phyloP scores from a whole-genome alignment of 108 stramenopile species.

The Cylindrotheca closterium region DNA sequence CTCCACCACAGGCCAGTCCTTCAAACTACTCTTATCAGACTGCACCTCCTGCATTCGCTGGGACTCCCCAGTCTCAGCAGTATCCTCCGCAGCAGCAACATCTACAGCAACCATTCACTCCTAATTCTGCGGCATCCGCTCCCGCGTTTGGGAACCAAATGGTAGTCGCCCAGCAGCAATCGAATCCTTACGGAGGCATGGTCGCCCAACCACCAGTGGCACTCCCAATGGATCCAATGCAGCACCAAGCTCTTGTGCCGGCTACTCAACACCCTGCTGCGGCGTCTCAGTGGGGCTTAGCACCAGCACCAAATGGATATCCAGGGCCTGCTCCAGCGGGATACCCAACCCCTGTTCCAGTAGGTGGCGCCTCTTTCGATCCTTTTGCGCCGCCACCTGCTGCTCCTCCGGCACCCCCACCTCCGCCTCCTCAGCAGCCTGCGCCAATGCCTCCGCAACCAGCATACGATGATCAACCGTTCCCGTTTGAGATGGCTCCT shows the following conservation, averaged over 20 bases:
- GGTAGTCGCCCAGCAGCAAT: conserved; percentile 38
- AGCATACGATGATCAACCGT: conserved; percentile 1
- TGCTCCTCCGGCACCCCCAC: conserved; percentile 17
- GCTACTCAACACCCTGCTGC: conserved; percentile 9
- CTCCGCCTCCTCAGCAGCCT: conserved; percentile 23
- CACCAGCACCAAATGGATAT: neutral
- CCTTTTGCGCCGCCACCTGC: conserved; percentile 17
- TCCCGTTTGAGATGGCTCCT: conserved; percentile 22
- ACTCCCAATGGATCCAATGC: neutral
- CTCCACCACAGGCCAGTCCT: neutral
- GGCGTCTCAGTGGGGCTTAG: conserved; percentile 6
- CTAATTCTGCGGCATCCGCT: conserved; percentile 10
- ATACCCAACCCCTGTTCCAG: conserved; percentile 11
- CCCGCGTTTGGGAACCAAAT: conserved; percentile 26
- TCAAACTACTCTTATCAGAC: neutral
- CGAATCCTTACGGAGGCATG: conserved; percentile 35
- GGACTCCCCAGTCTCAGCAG: conserved; percentile 18
- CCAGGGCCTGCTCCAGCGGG: conserved; percentile 9
- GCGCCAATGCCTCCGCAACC: conserved; percentile 23
- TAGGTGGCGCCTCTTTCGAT: conserved; percentile 31
- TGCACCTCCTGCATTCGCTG: neutral
- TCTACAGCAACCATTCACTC: conserved; percentile 12
- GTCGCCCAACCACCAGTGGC: conserved; percentile 8
- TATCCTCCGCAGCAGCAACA: conserved; percentile 22
- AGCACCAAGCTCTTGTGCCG: conserved; percentile 10